Percentiles rank a stretch among this genome's conserved stretches.
Evolutionary conservation across 2,329 filamentous ascomycete genomes (phyloP).

Genomic region (Grosmannia penicillata): DNA sequence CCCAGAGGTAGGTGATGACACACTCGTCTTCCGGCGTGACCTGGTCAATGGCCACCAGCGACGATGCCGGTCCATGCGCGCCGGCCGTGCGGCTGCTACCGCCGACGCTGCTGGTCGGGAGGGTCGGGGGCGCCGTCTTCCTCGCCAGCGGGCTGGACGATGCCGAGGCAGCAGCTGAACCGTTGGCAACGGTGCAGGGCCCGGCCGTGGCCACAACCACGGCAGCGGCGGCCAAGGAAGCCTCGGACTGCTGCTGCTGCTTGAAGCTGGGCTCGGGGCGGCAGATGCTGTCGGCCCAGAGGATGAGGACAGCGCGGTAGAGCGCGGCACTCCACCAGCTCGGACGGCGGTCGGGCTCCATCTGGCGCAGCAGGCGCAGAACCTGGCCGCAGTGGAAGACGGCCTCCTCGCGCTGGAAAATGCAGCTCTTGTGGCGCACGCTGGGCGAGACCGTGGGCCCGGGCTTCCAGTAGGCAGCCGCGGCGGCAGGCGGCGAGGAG

Average conservation of each 20-base stretch:
- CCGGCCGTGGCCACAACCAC: background rate
- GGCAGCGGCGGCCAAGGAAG: background rate
- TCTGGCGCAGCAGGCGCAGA: conserved; percentile 42
- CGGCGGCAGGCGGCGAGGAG: too few relatives aligned
- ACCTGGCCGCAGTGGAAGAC: conserved; percentile 56
- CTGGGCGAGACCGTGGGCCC: too few relatives aligned
- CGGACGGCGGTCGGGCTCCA: conserved; percentile 45
- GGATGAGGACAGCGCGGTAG: conserved; percentile 49
- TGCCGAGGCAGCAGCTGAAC: background rate
- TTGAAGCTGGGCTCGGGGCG: conserved; percentile 28
- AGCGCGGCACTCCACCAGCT: conserved; percentile 59
- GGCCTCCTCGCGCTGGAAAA: conserved; percentile 47
- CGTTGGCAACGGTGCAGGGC: background rate
- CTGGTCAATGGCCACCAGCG: conserved; percentile 22
- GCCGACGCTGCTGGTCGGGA: too few relatives aligned
- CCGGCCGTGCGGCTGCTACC: conserved; percentile 3
- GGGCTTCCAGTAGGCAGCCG: too few relatives aligned
- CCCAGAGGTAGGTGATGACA: conserved; percentile 24
- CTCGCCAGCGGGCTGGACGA: too few relatives aligned
- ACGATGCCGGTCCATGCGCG: conserved; percentile 6
- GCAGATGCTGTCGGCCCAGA: conserved; percentile 46
- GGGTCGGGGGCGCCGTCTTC: too few relatives aligned
- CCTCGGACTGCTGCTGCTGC: conserved; percentile 9
- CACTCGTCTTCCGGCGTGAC: conserved; percentile 23
- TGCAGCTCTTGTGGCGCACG: conserved; percentile 49